Base-by-base conservation (phyloP, 1,284 basidiomycete species). In the Apiotrichum gamsii region DNA sequence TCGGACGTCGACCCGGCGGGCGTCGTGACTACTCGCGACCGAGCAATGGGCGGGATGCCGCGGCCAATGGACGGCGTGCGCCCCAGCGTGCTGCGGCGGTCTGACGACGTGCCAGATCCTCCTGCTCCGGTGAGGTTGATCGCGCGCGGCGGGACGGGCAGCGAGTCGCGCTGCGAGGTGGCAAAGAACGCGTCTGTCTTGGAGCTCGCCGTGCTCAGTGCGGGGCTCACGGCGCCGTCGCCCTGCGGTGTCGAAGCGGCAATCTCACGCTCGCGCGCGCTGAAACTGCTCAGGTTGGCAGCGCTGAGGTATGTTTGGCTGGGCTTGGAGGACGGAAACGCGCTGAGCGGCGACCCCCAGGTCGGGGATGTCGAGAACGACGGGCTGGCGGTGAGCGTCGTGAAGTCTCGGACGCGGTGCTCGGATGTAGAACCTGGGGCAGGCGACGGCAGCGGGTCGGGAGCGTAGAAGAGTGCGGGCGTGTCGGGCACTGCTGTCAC, bases 141-240 rank as follows among this genome's bases (percentile, higher is more conserved):
- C n/a, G n/a, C n/a, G n/a, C n/a, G n/a, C n/a, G 65, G 67, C 0
- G 67, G 67, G 14, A 57, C 42, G 11, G 67, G 67, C n/a, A 69
- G 45, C 8, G 47, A 39, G 39, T 58, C 52, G 10, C 39, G 39
- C 19, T 41, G 35, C 25, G 49, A 47, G 8, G 51, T 36, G 2
- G 61, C 50, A 46, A 70, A 70, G 57, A 70, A 70, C 2, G 65
- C 43, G 34, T 70, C 68, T 8, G 63, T 71, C 44, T 61, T 64
- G 11, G 63, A 65, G 28, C 57, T 49, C n/a, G n/a, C n/a, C 11
- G 62, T 18, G 23, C 60, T 62, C 11, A 63, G 43, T 3, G 68
- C 57, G 2, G 68, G 66, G 10, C 47, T 47, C 16, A 51, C 45
- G 10, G 49, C 39, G 14, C 46, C 49, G 14, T 43, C 44, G 28